Evolutionary conservation across 2,329 filamentous ascomycete species (phyloP).

Genomic region (Penicillium fuscoglaucum): DNA sequence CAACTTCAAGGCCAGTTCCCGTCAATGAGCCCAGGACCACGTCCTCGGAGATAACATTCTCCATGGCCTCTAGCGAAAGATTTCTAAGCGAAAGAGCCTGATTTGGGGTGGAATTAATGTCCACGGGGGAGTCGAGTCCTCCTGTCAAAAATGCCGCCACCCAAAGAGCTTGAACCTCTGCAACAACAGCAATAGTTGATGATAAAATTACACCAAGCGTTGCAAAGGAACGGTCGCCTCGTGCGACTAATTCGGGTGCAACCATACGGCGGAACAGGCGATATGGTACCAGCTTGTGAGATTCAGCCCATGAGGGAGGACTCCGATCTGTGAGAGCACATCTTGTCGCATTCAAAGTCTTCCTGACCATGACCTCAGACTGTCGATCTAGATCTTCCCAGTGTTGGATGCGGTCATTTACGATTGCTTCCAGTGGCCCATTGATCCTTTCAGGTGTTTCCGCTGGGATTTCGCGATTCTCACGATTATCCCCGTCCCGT

Average conservation of each 20-base stretch:
- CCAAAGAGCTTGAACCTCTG: conserved; percentile 30
- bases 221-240: conserved; percentile 27
- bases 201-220: conserved; percentile 20
- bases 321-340: conserved; percentile 1
- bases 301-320: conserved; percentile 1
- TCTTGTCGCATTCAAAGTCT: conserved; percentile 6
- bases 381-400: conserved; percentile 18
- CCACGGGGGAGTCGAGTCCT: conserved; percentile 13
- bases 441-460: conserved; percentile 3
- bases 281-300: conserved; percentile 12
- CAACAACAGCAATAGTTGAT: conserved; percentile 24
- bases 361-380: conserved; percentile 6
- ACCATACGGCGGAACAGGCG: conserved; percentile 30
- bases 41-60: conserved; percentile 23
- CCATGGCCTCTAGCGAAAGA: conserved; percentile 10
- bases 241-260: conserved; percentile 20
- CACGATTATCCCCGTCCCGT: too few relatives aligned
- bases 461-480: background rate
- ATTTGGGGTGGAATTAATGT: background rate
- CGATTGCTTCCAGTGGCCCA: background rate
- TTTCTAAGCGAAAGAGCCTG: background rate
- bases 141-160: conserved; percentile 25
- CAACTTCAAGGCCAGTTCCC: conserved; percentile 21
- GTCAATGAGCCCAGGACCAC: conserved; percentile 24
- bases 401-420: background rate